These are phyloP conservation scores for Breviolum minutum DNA, from an alignment of 73 alveolate genomes.

Conservation along the genomic window DNA sequence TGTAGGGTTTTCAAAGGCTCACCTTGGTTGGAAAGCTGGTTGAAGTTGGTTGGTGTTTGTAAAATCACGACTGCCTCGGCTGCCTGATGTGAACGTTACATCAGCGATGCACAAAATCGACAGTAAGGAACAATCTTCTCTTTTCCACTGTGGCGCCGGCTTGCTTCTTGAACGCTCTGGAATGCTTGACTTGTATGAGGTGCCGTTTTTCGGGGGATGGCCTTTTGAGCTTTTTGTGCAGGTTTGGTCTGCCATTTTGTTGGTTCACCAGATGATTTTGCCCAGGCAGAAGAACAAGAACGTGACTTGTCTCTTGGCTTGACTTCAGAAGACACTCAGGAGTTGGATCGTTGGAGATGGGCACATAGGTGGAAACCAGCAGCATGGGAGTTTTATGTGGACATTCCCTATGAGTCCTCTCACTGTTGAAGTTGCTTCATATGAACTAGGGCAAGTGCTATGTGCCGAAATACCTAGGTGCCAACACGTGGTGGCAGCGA, in stretches of 20 bases:
- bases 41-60: too few species aligned
- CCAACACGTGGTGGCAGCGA: slow-evolving; percentile 22
- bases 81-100: too few species aligned
- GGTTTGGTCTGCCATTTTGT: too few species aligned
- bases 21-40: too few species aligned
- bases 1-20: too few species aligned
- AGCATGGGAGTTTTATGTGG: too few species aligned
- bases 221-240: background rate
- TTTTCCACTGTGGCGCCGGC: slow-evolving; percentile 7
- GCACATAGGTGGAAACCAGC: background rate
- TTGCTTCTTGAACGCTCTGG: slow-evolving; percentile 9
- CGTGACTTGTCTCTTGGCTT: background rate
- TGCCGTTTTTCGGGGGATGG: background rate
- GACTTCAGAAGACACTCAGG: background rate
- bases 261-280: background rate
- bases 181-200: slow-evolving; percentile 2
- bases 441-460: too few species aligned
- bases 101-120: background rate
- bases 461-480: background rate
- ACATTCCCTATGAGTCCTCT: background rate
- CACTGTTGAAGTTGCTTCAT: background rate
- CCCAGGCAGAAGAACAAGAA: background rate
- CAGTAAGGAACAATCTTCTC: background rate
- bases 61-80: too few species aligned
- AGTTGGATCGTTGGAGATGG: background rate